A percentile compares a stretch with the other conserved stretches of the same genome.
Evolutionary conservation across 2,329 filamentous ascomycete genomes (phyloP).

Genomic region (Fusarium decemcellulare): DNA sequence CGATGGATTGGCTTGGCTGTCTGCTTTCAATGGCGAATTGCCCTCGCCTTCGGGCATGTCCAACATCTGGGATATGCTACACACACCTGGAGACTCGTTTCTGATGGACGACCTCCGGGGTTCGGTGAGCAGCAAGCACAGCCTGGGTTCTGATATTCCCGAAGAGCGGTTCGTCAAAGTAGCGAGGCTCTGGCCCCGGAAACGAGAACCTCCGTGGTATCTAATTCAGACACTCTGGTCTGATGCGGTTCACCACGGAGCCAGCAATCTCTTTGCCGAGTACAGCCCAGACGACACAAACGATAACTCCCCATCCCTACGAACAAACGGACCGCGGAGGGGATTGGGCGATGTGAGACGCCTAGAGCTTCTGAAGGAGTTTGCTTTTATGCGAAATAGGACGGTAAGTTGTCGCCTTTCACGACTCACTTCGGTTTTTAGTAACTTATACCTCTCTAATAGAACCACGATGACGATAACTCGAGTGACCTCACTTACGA

Average conservation of each 20-base stretch:
- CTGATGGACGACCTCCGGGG: neutral
- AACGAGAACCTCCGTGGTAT: neutral
- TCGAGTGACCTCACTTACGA: neutral
- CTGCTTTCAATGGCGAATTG: neutral
- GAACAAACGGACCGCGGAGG: neutral
- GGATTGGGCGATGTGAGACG: neutral
- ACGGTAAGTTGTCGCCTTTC: neutral
- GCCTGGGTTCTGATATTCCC: conserved; percentile 1
- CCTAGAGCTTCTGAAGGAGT: neutral
- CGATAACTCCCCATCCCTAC: neutral
- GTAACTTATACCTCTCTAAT: neutral
- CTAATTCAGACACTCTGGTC: neutral
- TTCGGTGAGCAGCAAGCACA: neutral
- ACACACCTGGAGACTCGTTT: neutral
- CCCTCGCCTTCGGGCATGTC: neutral
- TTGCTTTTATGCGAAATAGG: neutral
- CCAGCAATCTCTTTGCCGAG: neutral
- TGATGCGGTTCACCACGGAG: neutral
- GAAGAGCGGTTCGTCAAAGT: conserved; percentile 9
- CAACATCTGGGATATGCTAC: neutral
- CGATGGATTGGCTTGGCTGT: neutral
- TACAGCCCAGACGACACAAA: neutral
- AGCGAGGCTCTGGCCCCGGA: conserved; percentile 7
- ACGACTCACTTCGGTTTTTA: too few species aligned
- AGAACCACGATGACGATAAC: neutral